Evolutionary conservation across 441 rosid genomes (phyloP), one percentile per base, ranked within the genome.

Genomic region (Hura crepitans): DNA sequence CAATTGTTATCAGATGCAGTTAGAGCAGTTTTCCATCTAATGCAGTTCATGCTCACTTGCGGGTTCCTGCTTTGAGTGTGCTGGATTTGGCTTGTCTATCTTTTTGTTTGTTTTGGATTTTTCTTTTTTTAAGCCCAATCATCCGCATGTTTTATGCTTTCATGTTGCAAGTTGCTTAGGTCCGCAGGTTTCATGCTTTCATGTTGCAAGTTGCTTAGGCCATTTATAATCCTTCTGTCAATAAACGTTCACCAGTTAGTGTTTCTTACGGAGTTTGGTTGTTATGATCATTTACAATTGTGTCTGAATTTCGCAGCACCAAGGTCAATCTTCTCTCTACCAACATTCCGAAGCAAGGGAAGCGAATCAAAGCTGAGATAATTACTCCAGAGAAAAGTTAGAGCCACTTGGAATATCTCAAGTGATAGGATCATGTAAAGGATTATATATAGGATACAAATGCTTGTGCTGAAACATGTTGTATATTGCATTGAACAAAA

Each of bases 331-430:
- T 96, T 96, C 85, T 96, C 97, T 13, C 93, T 96, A 39, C 91
- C 98, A 28, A 47, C 88, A 28, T 96, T 96, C 84, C 87, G 97
- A 72, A 89, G 99, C 97, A 96, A 90, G 83, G 98, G 86, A 73
- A 85, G 87, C 73, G 97, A 88, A 63, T 78, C 85, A 3, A 86
- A 85, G 86, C 86, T 82, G 59, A 78, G 87, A 71, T 87, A 81
- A 77, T 67, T 22, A 57, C 49, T 28, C 17, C 9, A 30, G 60
- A n/a, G n/a, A 43, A 23, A 73, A 65, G 75, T 60, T 58, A 39
- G 70, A 72, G 76, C 58, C 69, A n/a, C 47, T 69, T 70, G 81
- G 77, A 57, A 76, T 72, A 61, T n/a, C n/a, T n/a, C n/a, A n/a
- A n/a, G n/a, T n/a, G n/a, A n/a, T 80, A 78, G 72, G 75, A 69